Base-by-base conservation (phyloP, 306 rosid species). In the Crotalaria pallida region DNA sequence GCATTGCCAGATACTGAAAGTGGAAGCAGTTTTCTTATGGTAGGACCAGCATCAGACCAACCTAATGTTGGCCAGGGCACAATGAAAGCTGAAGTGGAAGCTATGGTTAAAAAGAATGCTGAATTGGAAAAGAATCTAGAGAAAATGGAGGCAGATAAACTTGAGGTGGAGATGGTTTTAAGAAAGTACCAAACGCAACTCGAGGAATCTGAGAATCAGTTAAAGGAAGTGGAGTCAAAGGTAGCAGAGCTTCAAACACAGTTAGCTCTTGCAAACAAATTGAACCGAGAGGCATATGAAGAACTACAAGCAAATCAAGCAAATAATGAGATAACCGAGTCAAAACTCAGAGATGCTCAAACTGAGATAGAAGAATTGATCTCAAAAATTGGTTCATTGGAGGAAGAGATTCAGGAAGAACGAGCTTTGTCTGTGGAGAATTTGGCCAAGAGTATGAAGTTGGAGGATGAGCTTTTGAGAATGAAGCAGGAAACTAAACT, bases 341-440 rank as follows among this genome's bases (percentile, higher is more conserved):
- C 83, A 6, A 77, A 84, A 71, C 74, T 79, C 12, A 72, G 50
- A 56, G 58, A 19, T 53, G 41, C 73, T 64, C 74, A 84, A 61
- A 53, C 67, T 16, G 82, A 91, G 64, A 72, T 74, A 41, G 72
- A 80, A 41, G 72, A 59, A 59, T 74, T 91, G 81, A 58, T 79
- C 65, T 80, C 51, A 18, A 86, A 83, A 79, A 77, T 84, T 7
- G 24, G 43, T 75, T 87, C 80, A 36, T 57, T 83, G 51, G 88
- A 88, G 71, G 80, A 76, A 80, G 88, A 84, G 69, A 74, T 84
- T 8, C 76, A 77, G 75, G 81, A 78, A 75, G 95, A 86, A 82
- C 65, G 71, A 72, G 82, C 72, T 65, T 78, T 82, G 16, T 83
- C 91, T 19, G 81, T 84, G 26, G 88, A 78, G 66, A 76, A 69